phyloP scores from a whole-genome alignment of 805 yeast genomes.

The Schizosaccharomyces japonicus region DNA sequence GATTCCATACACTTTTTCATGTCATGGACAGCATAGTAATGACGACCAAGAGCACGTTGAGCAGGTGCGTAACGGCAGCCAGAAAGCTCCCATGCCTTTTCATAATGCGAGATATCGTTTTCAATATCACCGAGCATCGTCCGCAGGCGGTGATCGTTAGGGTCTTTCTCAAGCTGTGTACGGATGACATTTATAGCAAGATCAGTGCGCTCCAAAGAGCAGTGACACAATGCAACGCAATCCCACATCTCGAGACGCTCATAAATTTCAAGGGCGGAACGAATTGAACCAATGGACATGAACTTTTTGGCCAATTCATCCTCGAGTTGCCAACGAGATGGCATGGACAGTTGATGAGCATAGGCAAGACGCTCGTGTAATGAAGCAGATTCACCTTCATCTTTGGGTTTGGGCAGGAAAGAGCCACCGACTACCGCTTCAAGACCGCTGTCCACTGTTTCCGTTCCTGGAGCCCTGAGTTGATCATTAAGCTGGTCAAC shows the following conservation, averaged over 20 bases:
- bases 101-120: conserved; percentile 56
- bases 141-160: conserved; percentile 61
- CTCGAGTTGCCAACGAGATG: conserved; percentile 75
- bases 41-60: conserved; percentile 56
- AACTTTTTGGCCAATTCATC: conserved; percentile 60
- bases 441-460: conserved; percentile 11
- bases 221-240: conserved; percentile 77
- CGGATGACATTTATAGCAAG: conserved; percentile 40
- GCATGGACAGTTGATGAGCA: conserved; percentile 47
- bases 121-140: conserved; percentile 69
- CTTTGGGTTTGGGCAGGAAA: conserved; percentile 8
- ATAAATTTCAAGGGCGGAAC: conserved; percentile 74
- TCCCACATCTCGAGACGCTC: conserved; percentile 50
- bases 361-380: conserved; percentile 37
- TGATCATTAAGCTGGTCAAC: conserved; percentile 65
- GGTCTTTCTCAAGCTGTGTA: conserved; percentile 23
- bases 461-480: background rate
- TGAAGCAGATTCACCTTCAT: conserved; percentile 16
- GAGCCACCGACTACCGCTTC: conserved; percentile 5
- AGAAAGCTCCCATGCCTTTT: conserved; percentile 52
- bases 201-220: conserved; percentile 33
- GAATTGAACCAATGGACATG: conserved; percentile 60
- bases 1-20: conserved; percentile 37
- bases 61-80: conserved; percentile 59
- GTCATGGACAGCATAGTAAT: conserved; percentile 28